A percentile compares a stretch with the other conserved stretches of the same genome.
Evolutionary conservation across 192 early-diverging fungal genomes (phyloP).

Genomic region (Globomyces pollinis-pini): DNA sequence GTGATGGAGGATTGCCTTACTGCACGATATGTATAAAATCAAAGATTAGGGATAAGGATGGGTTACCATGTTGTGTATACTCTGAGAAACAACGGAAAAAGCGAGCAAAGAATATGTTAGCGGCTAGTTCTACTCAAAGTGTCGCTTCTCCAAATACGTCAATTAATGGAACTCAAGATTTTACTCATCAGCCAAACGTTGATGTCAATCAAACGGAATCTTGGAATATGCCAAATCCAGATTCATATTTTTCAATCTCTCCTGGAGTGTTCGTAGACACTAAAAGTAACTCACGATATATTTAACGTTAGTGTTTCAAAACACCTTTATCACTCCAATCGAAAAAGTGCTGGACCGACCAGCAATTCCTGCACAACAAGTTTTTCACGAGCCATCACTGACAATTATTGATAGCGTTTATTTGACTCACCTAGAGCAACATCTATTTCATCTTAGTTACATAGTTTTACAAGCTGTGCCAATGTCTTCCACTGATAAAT

Average conservation of each 20-base stretch:
- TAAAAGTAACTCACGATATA: no score
- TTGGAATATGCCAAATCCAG: not conserved
- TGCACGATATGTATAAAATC: constrained; percentile 11
- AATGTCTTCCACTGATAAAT: constrained; percentile 3
- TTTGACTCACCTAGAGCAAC: constrained; percentile 7
- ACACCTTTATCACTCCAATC: no score
- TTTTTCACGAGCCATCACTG: not conserved
- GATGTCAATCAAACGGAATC: not conserved
- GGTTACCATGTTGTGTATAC: constrained; percentile 5
- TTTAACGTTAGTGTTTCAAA: no score
- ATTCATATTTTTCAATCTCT: not conserved
- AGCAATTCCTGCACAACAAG: not conserved
- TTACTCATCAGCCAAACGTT: no score
- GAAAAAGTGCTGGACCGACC: not conserved
- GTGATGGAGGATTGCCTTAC: constrained; percentile 5
- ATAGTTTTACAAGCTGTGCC: constrained; percentile 7
- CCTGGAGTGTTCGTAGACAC: not conserved
- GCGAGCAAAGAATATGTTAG: no score
- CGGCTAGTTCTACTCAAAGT: not conserved
- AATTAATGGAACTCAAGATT: no score
- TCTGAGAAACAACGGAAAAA: not conserved
- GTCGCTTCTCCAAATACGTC: no score
- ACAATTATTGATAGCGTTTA: not conserved
- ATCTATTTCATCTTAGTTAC: constrained; percentile 6
- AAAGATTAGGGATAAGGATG: not conserved